phyloP scores from a whole-genome alignment of 306 rosid genomes.

The Astragalus glycyphyllos region DNA sequence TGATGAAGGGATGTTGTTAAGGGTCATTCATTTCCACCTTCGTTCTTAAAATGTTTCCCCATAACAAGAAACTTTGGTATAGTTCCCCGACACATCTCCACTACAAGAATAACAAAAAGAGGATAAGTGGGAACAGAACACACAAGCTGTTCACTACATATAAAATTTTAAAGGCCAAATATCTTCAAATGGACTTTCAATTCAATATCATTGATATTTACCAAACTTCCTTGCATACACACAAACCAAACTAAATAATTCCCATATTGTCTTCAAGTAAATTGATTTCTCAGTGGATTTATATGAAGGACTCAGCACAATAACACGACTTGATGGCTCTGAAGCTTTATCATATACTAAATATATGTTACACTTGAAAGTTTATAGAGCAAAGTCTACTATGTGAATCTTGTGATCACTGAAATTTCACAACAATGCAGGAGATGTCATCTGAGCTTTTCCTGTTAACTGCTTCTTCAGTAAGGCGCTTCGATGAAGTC shows the following conservation, averaged over 20 bases:
- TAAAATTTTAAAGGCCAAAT: neutral
- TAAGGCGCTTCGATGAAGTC: slow-evolving; percentile 82
- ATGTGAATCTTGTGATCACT: slow-evolving; percentile 46
- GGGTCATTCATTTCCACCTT: too few relatives aligned
- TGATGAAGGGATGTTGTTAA: too few relatives aligned
- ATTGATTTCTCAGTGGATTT: neutral
- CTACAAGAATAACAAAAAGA: neutral
- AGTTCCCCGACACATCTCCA: neutral
- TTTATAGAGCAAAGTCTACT: slow-evolving; percentile 28
- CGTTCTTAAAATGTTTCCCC: neutral
- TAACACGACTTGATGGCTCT: slow-evolving; percentile 32
- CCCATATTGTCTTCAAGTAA: slow-evolving; percentile 35
- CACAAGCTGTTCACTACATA: slow-evolving; percentile 11
- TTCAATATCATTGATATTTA: slow-evolving; percentile 12
- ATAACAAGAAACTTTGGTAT: slow-evolving; percentile 6
- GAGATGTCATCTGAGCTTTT: slow-evolving; percentile 91
- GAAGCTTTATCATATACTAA: slow-evolving; percentile 19
- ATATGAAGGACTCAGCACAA: slow-evolving; percentile 35
- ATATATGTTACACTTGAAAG: slow-evolving; percentile 47
- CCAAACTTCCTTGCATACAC: slow-evolving; percentile 39
- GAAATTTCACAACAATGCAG: slow-evolving; percentile 79
- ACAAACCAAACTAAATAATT: slow-evolving; percentile 27
- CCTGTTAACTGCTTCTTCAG: slow-evolving; percentile 85
- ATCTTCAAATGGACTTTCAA: slow-evolving; percentile 15
- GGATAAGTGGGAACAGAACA: neutral